Percentiles rank a stretch among this genome's conserved stretches.
These are phyloP conservation scores for Paulownia fortunei DNA, from an alignment of 257 asterid species.

Conservation along the genomic window DNA sequence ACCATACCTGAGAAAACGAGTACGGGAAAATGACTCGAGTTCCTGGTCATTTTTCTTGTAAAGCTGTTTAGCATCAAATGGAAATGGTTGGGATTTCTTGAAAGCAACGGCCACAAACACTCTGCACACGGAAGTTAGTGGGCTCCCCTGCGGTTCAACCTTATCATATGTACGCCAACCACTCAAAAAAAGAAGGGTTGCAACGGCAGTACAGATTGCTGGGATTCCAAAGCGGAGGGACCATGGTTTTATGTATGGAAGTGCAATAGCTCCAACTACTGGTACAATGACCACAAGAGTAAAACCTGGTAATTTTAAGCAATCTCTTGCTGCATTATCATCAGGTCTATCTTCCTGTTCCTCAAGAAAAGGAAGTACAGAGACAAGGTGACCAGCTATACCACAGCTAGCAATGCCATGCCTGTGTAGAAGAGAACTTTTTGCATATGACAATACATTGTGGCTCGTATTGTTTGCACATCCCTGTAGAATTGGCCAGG, in stretches of 20 bases:
- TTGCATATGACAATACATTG: constrained; percentile 54
- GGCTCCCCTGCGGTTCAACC: constrained; percentile 41
- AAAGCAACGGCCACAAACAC: constrained; percentile 50
- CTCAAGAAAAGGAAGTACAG: constrained; percentile 39
- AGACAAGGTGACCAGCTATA: constrained; percentile 53
- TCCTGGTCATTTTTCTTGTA: constrained; percentile 14
- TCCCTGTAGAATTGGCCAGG: constrained; percentile 45
- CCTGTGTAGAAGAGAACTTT: constrained; percentile 56
- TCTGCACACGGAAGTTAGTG: constrained; percentile 42
- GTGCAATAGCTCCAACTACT: constrained; percentile 53
- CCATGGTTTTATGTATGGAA: constrained; percentile 72
- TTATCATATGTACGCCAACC: constrained; percentile 37
- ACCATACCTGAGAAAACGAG: constrained; percentile 47
- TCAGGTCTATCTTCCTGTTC: constrained; percentile 31
- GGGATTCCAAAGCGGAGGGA: constrained; percentile 62
- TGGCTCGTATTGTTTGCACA: constrained; percentile 49
- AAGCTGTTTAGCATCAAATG: constrained; percentile 11
- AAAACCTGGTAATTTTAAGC: neutral
- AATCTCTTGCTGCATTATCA: neutral
- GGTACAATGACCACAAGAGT: constrained; percentile 32
- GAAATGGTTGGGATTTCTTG: constrained; percentile 37
- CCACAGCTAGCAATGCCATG: constrained; percentile 61
- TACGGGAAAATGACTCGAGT: constrained; percentile 14
- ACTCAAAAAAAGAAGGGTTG: constrained; percentile 39
- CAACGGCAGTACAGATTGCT: constrained; percentile 50